phyloP scores from a whole-genome alignment of 208 protist species.

The Crithidia sp. region DNA sequence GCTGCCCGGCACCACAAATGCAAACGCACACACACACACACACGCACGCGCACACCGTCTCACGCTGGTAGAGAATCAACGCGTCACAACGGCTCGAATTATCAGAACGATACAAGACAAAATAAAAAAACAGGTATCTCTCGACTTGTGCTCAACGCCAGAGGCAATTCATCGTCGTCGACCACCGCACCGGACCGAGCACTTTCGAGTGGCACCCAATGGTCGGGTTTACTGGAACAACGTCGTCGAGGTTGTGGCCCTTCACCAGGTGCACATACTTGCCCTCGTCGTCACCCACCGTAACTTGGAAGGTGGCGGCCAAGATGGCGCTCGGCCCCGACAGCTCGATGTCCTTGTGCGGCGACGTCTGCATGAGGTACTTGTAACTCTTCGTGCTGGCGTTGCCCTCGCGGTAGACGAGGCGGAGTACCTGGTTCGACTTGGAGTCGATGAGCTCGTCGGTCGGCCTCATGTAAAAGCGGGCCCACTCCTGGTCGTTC shows the following conservation, averaged over 20 bases:
- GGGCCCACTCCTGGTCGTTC: constrained; percentile 66
- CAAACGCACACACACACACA: too few relatives aligned
- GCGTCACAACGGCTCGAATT: not conserved
- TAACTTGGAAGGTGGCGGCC: constrained; percentile 70
- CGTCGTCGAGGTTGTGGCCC: constrained; percentile 64
- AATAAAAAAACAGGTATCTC: not conserved
- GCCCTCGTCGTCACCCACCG: constrained; percentile 62
- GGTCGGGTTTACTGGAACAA: constrained; percentile 48
- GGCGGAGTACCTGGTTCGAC: constrained; percentile 64
- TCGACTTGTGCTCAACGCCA: constrained; percentile 49
- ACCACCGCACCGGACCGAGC: constrained; percentile 74
- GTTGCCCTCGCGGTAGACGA: constrained; percentile 65
- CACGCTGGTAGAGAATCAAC: too few relatives aligned
- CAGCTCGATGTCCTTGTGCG: constrained; percentile 54
- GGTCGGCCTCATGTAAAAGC: constrained; percentile 40
- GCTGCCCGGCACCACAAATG: too few relatives aligned
- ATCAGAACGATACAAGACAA: not conserved
- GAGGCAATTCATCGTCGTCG: constrained; percentile 55
- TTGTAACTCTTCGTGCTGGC: constrained; percentile 77
- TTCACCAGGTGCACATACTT: constrained; percentile 83
- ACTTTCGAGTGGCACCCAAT: constrained; percentile 59
- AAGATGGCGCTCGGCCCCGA: constrained; percentile 62
- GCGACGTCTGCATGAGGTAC: constrained; percentile 75
- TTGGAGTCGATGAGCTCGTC: constrained; percentile 46
- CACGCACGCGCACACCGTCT: too few relatives aligned